Percentiles rank a stretch among this genome's conserved stretches.
phyloP scores from a whole-genome alignment of 805 yeast species.

The Yarrowia sp. region DNA sequence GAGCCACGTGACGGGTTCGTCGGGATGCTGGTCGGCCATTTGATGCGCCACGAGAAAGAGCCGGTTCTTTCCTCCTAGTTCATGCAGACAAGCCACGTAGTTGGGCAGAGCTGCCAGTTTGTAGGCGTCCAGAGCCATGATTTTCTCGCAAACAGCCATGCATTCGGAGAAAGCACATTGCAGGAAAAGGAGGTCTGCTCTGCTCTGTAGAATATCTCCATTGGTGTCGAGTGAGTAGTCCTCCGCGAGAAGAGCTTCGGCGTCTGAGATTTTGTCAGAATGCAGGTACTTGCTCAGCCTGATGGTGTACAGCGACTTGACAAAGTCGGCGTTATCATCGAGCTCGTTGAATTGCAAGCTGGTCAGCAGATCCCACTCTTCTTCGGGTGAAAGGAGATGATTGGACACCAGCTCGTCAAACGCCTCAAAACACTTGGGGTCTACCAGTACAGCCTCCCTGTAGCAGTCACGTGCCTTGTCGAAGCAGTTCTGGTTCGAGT shows the following conservation, averaged over 20 bases:
- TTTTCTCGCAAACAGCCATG: constrained; percentile 63
- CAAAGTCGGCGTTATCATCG: constrained; percentile 76
- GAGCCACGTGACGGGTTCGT: constrained; percentile 81
- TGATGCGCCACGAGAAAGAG: constrained; percentile 79
- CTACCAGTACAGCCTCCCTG: constrained; percentile 80
- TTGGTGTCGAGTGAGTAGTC: constrained; percentile 71
- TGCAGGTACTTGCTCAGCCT: constrained; percentile 68
- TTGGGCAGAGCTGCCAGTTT: constrained; percentile 71
- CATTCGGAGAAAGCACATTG: constrained; percentile 81
- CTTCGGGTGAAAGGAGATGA: constrained; percentile 74
- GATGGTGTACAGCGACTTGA: constrained; percentile 72
- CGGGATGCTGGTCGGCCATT: constrained; percentile 80
- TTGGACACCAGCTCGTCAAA: constrained; percentile 72
- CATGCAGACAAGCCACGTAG: constrained; percentile 80
- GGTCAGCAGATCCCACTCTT: constrained; percentile 78
- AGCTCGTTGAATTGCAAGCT: constrained; percentile 62
- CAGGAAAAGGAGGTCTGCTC: constrained; percentile 67
- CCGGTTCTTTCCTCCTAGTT: constrained; percentile 77
- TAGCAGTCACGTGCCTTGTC: constrained; percentile 83
- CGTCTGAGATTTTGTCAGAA: constrained; percentile 56
- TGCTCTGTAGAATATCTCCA: constrained; percentile 62
- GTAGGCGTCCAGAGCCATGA: constrained; percentile 54
- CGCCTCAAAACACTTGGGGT: constrained; percentile 91
- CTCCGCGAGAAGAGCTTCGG: constrained; percentile 62
- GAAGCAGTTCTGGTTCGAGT: constrained; percentile 76